These are phyloP conservation scores for Sarcodon sp. DNA, from an alignment of 768 basidiomycete species.

Conservation along the genomic window DNA sequence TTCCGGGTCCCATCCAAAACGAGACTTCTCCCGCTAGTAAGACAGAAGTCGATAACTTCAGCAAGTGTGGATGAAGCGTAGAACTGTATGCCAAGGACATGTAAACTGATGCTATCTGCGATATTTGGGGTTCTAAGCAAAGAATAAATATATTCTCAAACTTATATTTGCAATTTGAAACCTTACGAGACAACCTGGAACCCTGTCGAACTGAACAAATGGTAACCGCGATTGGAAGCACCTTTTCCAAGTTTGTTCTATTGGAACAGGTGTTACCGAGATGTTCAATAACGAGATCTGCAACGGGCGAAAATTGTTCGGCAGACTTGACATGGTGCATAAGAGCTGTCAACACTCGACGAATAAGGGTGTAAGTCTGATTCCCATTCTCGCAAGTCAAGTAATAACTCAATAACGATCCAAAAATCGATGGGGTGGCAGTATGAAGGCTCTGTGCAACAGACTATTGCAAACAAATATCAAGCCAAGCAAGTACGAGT, in stretches of 20 bases:
- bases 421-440: constrained; percentile 48
- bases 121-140: neutral
- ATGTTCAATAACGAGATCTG: constrained; percentile 35
- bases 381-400: constrained; percentile 27
- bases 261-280: constrained; percentile 13
- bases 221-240: constrained; percentile 44
- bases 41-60: constrained; percentile 20
- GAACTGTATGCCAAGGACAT: no score
- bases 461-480: constrained; percentile 31
- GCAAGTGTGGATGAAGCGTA: constrained; percentile 9
- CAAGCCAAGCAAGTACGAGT: neutral
- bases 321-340: constrained; percentile 72
- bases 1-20: constrained; percentile 27
- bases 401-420: constrained; percentile 43
- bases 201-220: constrained; percentile 58
- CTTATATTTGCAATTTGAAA: neutral
- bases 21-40: constrained; percentile 31
- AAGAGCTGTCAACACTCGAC: constrained; percentile 65
- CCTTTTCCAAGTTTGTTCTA: constrained; percentile 13
- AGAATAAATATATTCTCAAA: neutral
- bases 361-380: constrained; percentile 40
- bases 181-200: constrained; percentile 49
- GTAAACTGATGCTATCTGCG: no score
- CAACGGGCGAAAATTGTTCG: constrained; percentile 46
- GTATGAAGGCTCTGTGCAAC: constrained; percentile 78